Conservation (phyloP, 352 stramenopile genomes). For the Heterotrichella gracilis region DNA sequence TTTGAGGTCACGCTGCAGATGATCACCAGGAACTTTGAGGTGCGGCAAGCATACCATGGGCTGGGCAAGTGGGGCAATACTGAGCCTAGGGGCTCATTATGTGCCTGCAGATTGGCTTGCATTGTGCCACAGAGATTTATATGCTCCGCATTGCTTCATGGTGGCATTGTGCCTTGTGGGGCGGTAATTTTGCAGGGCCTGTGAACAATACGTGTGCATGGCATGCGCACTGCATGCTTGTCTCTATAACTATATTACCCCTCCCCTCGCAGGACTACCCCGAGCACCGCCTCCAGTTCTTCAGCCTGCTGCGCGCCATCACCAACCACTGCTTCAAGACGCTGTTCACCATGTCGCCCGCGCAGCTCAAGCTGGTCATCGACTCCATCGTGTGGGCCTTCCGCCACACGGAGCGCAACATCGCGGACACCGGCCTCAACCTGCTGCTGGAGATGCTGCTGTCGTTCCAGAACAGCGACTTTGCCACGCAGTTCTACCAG, state of each 20-base stretch:
- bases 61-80: too few relatives aligned
- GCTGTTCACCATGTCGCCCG: slow-evolving; percentile 70
- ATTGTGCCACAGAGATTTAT: too few relatives aligned
- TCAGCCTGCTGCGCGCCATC: slow-evolving; percentile 60
- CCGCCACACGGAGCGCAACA: slow-evolving; percentile 94
- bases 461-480: too few relatives aligned
- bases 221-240: too few relatives aligned
- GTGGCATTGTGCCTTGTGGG: too few relatives aligned
- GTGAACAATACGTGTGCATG: too few relatives aligned
- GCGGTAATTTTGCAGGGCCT: too few relatives aligned
- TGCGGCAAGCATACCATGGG: too few relatives aligned
- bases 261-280: slow-evolving; percentile 95
- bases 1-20: slow-evolving; percentile 95
- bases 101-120: too few relatives aligned
- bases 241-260: too few relatives aligned
- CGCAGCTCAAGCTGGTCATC: slow-evolving; percentile 91
- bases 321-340: slow-evolving; percentile 76
- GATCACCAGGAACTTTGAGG: slow-evolving; percentile 97
- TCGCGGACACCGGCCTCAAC: slow-evolving; percentile 58
- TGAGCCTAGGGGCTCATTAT: too few relatives aligned
- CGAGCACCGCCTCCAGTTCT: slow-evolving; percentile 90
- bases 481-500: slow-evolving; percentile 82
- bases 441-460: slow-evolving; percentile 59
- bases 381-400: slow-evolving; percentile 97
- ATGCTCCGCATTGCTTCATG: too few relatives aligned